phyloP scores from a whole-genome alignment of 306 rosid genomes.

The Citrullus mucosospermus region DNA sequence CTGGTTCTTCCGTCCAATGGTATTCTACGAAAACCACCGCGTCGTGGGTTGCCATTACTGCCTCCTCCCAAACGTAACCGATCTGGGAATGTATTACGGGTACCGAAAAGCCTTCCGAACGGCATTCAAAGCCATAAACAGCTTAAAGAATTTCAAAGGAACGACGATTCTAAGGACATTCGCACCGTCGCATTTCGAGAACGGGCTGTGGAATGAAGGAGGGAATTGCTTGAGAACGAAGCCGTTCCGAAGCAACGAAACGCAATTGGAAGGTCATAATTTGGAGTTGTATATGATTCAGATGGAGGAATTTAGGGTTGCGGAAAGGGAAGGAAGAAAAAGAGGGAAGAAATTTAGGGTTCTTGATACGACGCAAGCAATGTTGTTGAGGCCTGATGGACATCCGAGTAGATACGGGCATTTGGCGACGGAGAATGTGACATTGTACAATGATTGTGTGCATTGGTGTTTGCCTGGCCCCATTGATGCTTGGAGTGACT shows the following conservation, averaged over 20 bases:
- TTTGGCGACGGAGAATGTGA: slow-evolving; percentile 57
- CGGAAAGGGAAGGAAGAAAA: slow-evolving; percentile 42
- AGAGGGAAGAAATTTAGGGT: slow-evolving; percentile 47
- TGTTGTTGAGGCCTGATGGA: slow-evolving; percentile 71
- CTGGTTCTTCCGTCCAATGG: slow-evolving; percentile 59
- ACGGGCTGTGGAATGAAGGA: slow-evolving; percentile 66
- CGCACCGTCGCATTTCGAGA: slow-evolving; percentile 76
- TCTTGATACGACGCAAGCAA: slow-evolving; percentile 50
- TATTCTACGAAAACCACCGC: slow-evolving; percentile 36
- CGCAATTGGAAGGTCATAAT: slow-evolving; percentile 34
- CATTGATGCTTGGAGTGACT: slow-evolving; percentile 68
- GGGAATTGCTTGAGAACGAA: slow-evolving; percentile 57
- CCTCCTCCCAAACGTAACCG: slow-evolving; percentile 39
- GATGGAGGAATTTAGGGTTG: slow-evolving; percentile 49
- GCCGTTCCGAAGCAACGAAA: slow-evolving; percentile 63
- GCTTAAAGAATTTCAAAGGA: slow-evolving; percentile 42
- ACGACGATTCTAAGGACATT: slow-evolving; percentile 47
- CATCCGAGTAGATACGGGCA: slow-evolving; percentile 81
- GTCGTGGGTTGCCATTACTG: slow-evolving; percentile 64
- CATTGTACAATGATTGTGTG: slow-evolving; percentile 77
- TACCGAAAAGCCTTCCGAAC: slow-evolving; percentile 47
- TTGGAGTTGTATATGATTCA: slow-evolving; percentile 65
- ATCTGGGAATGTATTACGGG: slow-evolving; percentile 51
- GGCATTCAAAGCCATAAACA: slow-evolving; percentile 51
- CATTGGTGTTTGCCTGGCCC: slow-evolving; percentile 94